Conservation (phyloP, 2,329 filamentous ascomycete genomes). For the Parastagonospora nodorum region DNA sequence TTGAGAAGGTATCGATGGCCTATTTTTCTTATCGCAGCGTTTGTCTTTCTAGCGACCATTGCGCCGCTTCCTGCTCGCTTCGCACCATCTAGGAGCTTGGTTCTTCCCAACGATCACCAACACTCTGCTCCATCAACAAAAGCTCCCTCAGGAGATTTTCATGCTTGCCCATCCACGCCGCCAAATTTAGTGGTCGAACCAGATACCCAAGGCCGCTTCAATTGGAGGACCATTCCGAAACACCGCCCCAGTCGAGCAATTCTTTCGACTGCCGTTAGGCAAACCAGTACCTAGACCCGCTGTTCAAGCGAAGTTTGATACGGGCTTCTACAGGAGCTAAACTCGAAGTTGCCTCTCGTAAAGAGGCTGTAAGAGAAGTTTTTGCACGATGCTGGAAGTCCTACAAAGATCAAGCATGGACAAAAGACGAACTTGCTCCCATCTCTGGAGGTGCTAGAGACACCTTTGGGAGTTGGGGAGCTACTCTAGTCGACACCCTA, state of each 20-base stretch:
- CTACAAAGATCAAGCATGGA: conserved; percentile 58
- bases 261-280: conserved; percentile 8
- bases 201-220: conserved; percentile 15
- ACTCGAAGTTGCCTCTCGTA: conserved; percentile 47
- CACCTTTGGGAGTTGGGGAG: conserved; percentile 54
- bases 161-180: conserved; percentile 15
- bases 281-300: conserved; percentile 2
- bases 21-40: conserved; percentile 6
- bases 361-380: conserved; percentile 36
- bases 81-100: conserved; percentile 2
- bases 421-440: conserved; percentile 54
- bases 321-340: conserved; percentile 1
- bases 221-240: conserved; percentile 17
- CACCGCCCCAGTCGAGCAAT: conserved; percentile 12
- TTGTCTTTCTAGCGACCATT: conserved; percentile 13
- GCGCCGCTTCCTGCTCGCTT: conserved; percentile 11
- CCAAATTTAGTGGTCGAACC: conserved; percentile 13
- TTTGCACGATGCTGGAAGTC: conserved; percentile 50
- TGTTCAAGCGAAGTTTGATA: conserved; percentile 9
- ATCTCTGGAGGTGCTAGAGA: conserved; percentile 45
- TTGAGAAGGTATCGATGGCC: conserved; percentile 17
- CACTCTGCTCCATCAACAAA: neutral
- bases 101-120: conserved; percentile 6
- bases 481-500: conserved; percentile 51
- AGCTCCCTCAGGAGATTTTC: conserved; percentile 1